Evolutionary conservation across 2,329 filamentous ascomycete species (phyloP), one percentile per base, ranked within the genome.

Genomic region (Plectosphaerella sp.): DNA sequence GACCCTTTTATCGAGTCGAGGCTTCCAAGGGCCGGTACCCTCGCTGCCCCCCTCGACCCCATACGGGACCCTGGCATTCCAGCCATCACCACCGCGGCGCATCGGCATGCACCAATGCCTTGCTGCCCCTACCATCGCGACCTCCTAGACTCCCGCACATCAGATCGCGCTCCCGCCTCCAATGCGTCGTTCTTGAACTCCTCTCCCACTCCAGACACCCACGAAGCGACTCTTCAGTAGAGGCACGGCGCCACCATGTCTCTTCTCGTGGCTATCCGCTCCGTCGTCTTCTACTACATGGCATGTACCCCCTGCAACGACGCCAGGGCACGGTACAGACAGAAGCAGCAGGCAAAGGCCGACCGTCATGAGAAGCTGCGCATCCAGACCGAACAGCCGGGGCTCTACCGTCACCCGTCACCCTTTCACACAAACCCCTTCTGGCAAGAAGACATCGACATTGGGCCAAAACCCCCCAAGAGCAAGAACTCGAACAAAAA

Each of bases 371-470:
- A 87, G 59, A 86, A 88, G 66, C 78, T 79, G 45, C 81, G 76
- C 54, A 69, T 85, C 53, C 81, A 88, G 59, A 79, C 79, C 51
- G 83, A 91, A 58, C 83, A 91, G 65, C 89, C 89, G 0, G 83
- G 82, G 41, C 69, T 84, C 11, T 94, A 96, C 67, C 79, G 84
- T 48, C 91, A 97, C 62, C 91, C 88, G 2, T 83, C 84, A 45
- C 89, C 91, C 1, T 94, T 91, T 61, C 87, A 86, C 62, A 96
- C 91, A 25, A 97, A 97, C 62, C 86, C 87, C 12, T 90, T 89
- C 70, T 97, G 92, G 92, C 76, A 80, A 33, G 88, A 94, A 64
- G 92, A 97, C 69, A 95, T 97, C 58, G 78, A 77, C 56, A 79
- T 92, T 71, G 92, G 92, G 0, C 92, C 92, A 2, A 84, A 82